Base-by-base conservation (phyloP, 352 stramenopile genomes). In the Globisporangium recalcitrans region DNA sequence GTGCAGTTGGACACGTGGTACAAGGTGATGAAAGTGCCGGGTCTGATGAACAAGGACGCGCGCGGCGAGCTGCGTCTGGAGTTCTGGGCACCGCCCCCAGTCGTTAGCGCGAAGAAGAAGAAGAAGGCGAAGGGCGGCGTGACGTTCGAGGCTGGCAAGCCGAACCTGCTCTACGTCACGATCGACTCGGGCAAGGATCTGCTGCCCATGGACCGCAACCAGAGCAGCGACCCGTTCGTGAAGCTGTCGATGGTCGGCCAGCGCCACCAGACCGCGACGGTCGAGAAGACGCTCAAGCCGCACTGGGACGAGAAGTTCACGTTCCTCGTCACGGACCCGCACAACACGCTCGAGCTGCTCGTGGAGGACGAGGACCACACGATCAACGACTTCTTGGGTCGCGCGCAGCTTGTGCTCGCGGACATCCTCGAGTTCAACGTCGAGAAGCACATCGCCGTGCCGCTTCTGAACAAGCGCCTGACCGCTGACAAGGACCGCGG, bases 171-270 rank as follows among this genome's bases (percentile, higher is more conserved):
- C 3, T 86, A 80, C 44, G 80, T 90, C 26, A 89, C 80, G 7
- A 78, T 91, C 58, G 77, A 89, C 36, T 85, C 78, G n/a, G 82
- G 77, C 36, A 79, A 77, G 47, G 83, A 90, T 34, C 70, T 97
- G 27, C 73, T 96, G 52, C 70, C 83, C 10, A 94, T 96, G 80
- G 85, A 95, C 70, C 63, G 67, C 54, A 75, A 89, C 61, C 77
- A 87, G 24, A 80, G 67, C 51, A 93, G 82, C 65, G 91, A 98
- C 63, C 91, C 91, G 49, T 76, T 96, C 29, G 87, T 96, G 32
- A 91, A 92, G 58, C 67, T 95, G 32, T 79, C 71, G 68, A 72
- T 80, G 73, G 82, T 70, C 24, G 83, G 87, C 19, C 90, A 94
- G 68, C 73, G 80, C 63, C 78, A 88, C 42, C 78, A 78, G 61